Conservation (phyloP, 2,329 filamentous ascomycete genomes). For the Dothiorella sarmentorum region DNA sequence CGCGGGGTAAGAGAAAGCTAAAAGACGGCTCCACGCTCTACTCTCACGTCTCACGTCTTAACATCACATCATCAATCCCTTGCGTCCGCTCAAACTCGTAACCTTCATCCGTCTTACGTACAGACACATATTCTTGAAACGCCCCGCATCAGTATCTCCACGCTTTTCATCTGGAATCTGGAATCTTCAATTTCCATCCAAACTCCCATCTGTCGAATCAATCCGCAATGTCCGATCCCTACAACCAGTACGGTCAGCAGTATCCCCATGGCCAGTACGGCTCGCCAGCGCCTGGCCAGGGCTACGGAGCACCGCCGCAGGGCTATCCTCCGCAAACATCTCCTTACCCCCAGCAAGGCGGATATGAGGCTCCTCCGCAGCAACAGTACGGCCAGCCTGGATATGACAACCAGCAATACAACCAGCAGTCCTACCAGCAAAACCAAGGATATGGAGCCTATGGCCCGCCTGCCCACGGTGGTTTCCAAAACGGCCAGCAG, state of each 20-base stretch:
- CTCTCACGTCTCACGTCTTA: neutral
- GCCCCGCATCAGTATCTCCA: neutral
- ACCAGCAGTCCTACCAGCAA: slow-evolving; percentile 18
- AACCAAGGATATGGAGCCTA: slow-evolving; percentile 39
- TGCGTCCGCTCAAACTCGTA: neutral
- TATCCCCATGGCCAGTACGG: slow-evolving; percentile 33
- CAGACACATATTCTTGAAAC: neutral
- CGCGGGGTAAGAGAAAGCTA: neutral
- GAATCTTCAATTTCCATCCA: neutral
- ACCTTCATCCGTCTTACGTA: neutral
- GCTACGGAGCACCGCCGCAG: slow-evolving; percentile 23
- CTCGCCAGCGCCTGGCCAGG: slow-evolving; percentile 27
- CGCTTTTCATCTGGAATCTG: neutral
- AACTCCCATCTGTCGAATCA: neutral
- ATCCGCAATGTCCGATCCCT: slow-evolving; percentile 25
- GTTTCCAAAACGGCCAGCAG: slow-evolving; percentile 48
- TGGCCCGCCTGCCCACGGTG: slow-evolving; percentile 46
- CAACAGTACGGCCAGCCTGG: slow-evolving; percentile 22
- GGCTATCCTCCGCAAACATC: slow-evolving; percentile 20
- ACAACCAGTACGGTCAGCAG: slow-evolving; percentile 30
- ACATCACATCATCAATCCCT: neutral
- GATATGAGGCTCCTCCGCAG: slow-evolving; percentile 15
- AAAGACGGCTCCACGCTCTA: neutral
- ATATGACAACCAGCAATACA: slow-evolving; percentile 6
- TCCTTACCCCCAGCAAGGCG: slow-evolving; percentile 22